Evolutionary conservation across 441 rosid genomes (phyloP).

Genomic region (Biscutella laevigata): DNA sequence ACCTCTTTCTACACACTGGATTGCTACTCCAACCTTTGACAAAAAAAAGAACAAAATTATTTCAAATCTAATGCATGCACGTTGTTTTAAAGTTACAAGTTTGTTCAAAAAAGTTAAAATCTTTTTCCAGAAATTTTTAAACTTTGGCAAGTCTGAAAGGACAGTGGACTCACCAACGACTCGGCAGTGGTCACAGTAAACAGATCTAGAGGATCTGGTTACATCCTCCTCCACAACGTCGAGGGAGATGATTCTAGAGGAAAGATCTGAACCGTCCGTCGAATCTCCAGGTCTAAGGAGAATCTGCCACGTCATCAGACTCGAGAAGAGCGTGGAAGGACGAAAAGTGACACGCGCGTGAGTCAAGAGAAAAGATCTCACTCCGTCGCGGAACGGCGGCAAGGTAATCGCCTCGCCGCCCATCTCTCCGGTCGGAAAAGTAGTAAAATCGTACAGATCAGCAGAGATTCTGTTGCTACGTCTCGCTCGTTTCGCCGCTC

Average conservation of each 20-base stretch:
- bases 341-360: conserved; percentile 39
- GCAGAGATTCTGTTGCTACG: conserved; percentile 39
- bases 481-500: conserved; percentile 39
- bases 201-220: conserved; percentile 52
- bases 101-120: no score
- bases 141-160: not conserved
- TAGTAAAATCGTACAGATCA: conserved; percentile 33
- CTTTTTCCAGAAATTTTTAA: not conserved
- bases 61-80: not conserved
- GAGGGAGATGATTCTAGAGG: conserved; percentile 30
- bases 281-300: conserved; percentile 45
- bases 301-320: conserved; percentile 55
- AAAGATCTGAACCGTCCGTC: conserved; percentile 28
- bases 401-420: not conserved
- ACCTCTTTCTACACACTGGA: conserved; percentile 62
- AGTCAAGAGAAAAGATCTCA: conserved; percentile 29
- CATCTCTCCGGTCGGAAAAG: conserved; percentile 25
- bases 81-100: not conserved
- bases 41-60: not conserved
- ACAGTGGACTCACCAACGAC: conserved; percentile 57
- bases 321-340: conserved; percentile 35
- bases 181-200: conserved; percentile 67
- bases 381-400: conserved; percentile 29
- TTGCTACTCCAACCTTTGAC: conserved; percentile 63
- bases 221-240: conserved; percentile 67